phyloP scores from a whole-genome alignment of 345 rosid species.

The Citrus inodora region DNA sequence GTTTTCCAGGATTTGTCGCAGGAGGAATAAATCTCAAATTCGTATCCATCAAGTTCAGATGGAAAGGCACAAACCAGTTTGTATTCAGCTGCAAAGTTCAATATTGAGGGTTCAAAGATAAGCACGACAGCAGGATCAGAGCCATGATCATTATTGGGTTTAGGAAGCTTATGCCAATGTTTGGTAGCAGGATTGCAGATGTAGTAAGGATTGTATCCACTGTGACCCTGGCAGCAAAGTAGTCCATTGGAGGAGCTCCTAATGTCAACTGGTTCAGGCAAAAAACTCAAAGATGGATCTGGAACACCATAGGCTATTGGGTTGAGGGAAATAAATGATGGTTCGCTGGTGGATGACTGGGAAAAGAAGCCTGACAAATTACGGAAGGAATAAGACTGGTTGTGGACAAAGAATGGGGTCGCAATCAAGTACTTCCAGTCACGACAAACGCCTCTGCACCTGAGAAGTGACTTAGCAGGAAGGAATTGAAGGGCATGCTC shows the following conservation, averaged over 20 bases:
- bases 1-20: constrained; percentile 36
- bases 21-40: constrained; percentile 52
- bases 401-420: constrained; percentile 44
- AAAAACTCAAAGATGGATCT: constrained; percentile 39
- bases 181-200: constrained; percentile 49
- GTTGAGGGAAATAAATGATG: constrained; percentile 32
- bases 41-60: constrained; percentile 40
- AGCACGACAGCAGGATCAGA: constrained; percentile 42
- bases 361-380: constrained; percentile 36
- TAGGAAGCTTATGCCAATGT: constrained; percentile 42
- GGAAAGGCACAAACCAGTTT: constrained; percentile 41
- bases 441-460: constrained; percentile 36
- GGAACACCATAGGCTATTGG: constrained; percentile 41
- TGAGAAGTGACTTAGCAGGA: constrained; percentile 45
- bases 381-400: constrained; percentile 32
- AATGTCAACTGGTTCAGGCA: constrained; percentile 46
- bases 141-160: constrained; percentile 38
- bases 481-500: constrained; percentile 45
- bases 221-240: constrained; percentile 46
- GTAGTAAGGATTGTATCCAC: constrained; percentile 37
- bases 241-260: constrained; percentile 43
- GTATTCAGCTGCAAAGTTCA: constrained; percentile 40
- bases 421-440: constrained; percentile 41
- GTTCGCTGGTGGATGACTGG: constrained; percentile 15
- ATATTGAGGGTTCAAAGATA: constrained; percentile 38